Base-by-base conservation (phyloP, 352 stramenopile species). In the Globisporangium radiosum region DNA sequence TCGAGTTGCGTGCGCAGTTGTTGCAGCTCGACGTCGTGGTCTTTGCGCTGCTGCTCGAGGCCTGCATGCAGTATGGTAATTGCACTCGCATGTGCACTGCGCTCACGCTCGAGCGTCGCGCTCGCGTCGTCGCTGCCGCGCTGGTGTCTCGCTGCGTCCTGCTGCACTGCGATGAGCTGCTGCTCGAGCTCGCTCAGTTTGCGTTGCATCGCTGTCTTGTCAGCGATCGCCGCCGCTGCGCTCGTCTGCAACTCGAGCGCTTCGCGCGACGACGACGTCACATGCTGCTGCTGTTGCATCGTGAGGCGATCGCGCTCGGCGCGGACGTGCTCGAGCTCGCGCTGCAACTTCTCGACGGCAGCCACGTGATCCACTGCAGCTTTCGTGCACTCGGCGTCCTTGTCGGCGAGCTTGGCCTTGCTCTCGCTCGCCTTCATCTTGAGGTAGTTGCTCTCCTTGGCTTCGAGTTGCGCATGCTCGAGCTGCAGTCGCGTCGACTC, bases 351-450 rank as follows among this genome's bases (percentile, higher is more conserved):
- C 25, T 59, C 54, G 8, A 72, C 53, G 19, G 47, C 54, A 13
- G 59, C 55, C 10, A 50, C 17, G 13, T 47, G 60, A 11, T 70
- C 59, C 38, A 66, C 19, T 44, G 47, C 47, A 47, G 47, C 13
- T 40, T 36, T 56, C 19, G 64, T 37, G 5, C 50, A 14, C 15
- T 66, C 56, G 47, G 54, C 57, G 4, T 68, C 69, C 62, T 79
- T 66, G 14, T 75, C 69, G 4, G 59, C 54, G 9, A 84, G 63
- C 47, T 84, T 81, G 53, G 57, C 44, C 52, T 84, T 84, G 8
- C 67, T 56, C 52, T 84, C 70, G 38, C 61, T 79, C 37, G 68
- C 63, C 62, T 84, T 84, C 74, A 81, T 84, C 48, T 77, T 75
- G 38, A 75, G 64, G 58, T 84, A 84, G 53, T 77, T 76, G 55